Conservation (phyloP, 495 filamentous ascomycete genomes). For the Neurospora terricola region DNA sequence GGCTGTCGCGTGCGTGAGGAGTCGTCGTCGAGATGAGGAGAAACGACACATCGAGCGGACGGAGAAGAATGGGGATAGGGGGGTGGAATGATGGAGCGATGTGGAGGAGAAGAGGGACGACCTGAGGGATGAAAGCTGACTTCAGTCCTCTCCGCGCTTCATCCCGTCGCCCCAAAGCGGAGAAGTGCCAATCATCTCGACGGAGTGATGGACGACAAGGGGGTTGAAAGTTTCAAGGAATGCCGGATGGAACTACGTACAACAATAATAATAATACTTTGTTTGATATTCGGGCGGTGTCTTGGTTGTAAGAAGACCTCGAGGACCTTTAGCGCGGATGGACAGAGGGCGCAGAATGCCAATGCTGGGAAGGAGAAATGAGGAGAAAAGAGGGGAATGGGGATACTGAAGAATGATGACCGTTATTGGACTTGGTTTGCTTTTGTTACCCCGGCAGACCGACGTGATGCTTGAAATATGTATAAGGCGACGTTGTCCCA, state of each 20-base stretch:
- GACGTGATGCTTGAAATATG: not conserved
- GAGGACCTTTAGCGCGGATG: not conserved
- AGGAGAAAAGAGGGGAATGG: constrained; percentile 12
- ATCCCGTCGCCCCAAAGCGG: not conserved
- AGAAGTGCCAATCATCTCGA: not conserved
- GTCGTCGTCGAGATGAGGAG: not conserved
- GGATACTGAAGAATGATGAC: not conserved
- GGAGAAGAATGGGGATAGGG: not conserved
- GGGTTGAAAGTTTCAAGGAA: not conserved
- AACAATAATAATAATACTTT: not conserved
- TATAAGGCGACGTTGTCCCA: not conserved
- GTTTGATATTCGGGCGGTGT: not conserved
- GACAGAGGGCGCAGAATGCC: constrained; percentile 6
- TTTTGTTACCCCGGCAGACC: not conserved
- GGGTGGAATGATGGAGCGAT: not conserved
- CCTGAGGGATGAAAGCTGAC: not conserved
- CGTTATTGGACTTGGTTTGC: not conserved
- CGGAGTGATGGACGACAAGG: not conserved
- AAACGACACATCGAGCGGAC: not conserved
- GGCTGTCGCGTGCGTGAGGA: not conserved
- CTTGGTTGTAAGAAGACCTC: not conserved
- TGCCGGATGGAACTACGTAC: not conserved
- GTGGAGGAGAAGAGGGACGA: not conserved
- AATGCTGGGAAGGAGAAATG: constrained; percentile 15
- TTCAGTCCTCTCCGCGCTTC: not conserved